Conservation (phyloP, 345 rosid genomes). For the Populus simonii region DNA sequence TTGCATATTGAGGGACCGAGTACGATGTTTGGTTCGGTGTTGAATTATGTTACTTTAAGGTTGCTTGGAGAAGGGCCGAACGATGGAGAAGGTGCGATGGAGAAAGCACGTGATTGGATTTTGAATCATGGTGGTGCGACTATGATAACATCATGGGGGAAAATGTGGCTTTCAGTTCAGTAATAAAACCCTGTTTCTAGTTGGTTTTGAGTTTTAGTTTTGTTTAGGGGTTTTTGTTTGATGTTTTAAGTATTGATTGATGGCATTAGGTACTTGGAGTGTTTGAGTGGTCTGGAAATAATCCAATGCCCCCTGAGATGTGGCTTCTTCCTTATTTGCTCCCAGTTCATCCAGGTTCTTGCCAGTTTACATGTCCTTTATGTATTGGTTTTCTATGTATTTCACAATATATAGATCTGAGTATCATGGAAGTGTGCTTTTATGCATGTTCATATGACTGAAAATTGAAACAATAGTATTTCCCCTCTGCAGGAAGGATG, state of each 20-base stretch:
- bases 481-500: constrained; percentile 77
- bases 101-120: constrained; percentile 84
- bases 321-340: constrained; percentile 92
- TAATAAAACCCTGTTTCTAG: constrained; percentile 12
- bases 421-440: not conserved
- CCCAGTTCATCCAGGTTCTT: constrained; percentile 87
- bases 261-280: constrained; percentile 75
- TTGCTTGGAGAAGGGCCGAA: constrained; percentile 93
- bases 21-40: constrained; percentile 94
- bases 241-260: constrained; percentile 24
- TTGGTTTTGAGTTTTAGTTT: constrained; percentile 1
- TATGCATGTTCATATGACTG: not conserved
- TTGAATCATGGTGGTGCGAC: constrained; percentile 91
- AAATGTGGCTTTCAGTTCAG: constrained; percentile 98
- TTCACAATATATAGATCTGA: not conserved
- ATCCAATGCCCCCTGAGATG: constrained; percentile 95
- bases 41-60: constrained; percentile 81
- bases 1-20: constrained; percentile 97
- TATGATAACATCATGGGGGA: constrained; percentile 87
- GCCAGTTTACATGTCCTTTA: constrained; percentile 6
- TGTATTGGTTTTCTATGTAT: not conserved
- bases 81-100: constrained; percentile 80
- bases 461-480: not conserved
- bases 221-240: constrained; percentile 12
- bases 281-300: constrained; percentile 96